These are phyloP conservation scores for Phyllosticta citriasiana DNA, from an alignment of 2,329 filamentous ascomycete genomes.

Conservation along the genomic window DNA sequence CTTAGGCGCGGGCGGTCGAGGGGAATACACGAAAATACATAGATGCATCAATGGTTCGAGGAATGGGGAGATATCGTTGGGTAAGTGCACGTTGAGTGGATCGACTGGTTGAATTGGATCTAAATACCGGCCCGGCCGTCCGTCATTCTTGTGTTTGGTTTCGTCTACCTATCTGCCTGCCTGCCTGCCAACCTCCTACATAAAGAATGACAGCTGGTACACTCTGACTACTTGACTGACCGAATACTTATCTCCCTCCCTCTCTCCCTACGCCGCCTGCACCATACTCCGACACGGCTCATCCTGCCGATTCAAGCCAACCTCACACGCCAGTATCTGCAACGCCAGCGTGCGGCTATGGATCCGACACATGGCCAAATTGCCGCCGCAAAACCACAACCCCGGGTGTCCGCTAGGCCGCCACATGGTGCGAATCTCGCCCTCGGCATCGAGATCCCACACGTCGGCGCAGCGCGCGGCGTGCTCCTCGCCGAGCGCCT, in stretches of 20 bases:
- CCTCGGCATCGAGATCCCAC: slow-evolving; percentile 31
- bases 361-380: slow-evolving; percentile 26
- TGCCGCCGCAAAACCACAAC: slow-evolving; percentile 33
- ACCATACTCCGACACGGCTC: background rate
- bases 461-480: slow-evolving; percentile 46
- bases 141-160: too few species aligned
- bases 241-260: background rate
- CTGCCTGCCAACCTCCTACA: too few species aligned
- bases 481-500: slow-evolving; percentile 52
- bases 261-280: background rate
- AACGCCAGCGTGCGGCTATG: slow-evolving; percentile 29
- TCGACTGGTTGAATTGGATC: too few species aligned
- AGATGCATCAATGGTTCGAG: too few species aligned
- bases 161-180: too few species aligned
- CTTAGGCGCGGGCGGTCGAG: too few species aligned
- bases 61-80: too few species aligned
- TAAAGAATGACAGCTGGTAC: too few species aligned
- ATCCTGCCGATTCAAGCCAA: slow-evolving; percentile 20
- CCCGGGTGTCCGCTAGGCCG: slow-evolving; percentile 28
- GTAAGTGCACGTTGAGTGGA: too few species aligned
- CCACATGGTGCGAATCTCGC: slow-evolving; percentile 27
- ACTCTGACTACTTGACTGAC: too few species aligned
- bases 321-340: slow-evolving; percentile 31
- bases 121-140: too few species aligned
- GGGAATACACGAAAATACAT: too few species aligned